Base-by-base conservation (phyloP, 2,329 filamentous ascomycete species). In the Chalaropsis thielavioides region DNA sequence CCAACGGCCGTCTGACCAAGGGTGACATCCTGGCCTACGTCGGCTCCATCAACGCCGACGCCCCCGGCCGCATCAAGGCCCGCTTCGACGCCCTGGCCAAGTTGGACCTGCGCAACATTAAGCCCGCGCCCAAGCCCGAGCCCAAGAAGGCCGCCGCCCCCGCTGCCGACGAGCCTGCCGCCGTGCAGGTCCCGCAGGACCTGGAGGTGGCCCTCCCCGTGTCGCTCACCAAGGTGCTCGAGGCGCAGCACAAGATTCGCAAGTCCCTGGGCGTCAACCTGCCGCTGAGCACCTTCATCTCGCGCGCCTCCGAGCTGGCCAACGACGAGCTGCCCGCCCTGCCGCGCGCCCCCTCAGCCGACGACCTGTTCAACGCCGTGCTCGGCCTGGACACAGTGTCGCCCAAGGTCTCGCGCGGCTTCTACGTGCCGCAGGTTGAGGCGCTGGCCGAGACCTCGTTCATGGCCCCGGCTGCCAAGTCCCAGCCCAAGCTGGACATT, bases 91-190 rank as follows among this genome's bases (percentile, higher is more conserved):
- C 90, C 75, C 83, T 94, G 61, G 79, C 83, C 51, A 90, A 95
- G 74, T 84, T 99, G 63, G 92, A 99, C 74, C 84, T 99, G 27
- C 94, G 88, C 79, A 96, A 97, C 79, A 92, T 97, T 79, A 95
- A 95, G 79, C 77, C 92, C 67, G 87, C 86, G 60, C 74, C 78
- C 64, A 78, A 79, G 72, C 80, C 81, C 73, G 72, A 70, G 60
- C 70, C 71, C 41, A 68, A 75, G 41, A 72, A 75, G 65, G 71
- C 72, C 65, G 71, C 76, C 63, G 73, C 76, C 63, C 72, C 75
- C 44, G 73, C 74, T 24, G 72, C 75, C 38, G 71, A 76, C 6
- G 72, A 72, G 15, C 71, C 75, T 15, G 72, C 75, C 7, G 74
- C 78, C 15, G 46, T 24, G 19, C 72, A 80, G 11, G 49, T 38